A percentile compares a stretch with the other conserved stretches of the same genome.
Conservation (phyloP, 805 yeast species). For the Sugiyamaella americana region DNA sequence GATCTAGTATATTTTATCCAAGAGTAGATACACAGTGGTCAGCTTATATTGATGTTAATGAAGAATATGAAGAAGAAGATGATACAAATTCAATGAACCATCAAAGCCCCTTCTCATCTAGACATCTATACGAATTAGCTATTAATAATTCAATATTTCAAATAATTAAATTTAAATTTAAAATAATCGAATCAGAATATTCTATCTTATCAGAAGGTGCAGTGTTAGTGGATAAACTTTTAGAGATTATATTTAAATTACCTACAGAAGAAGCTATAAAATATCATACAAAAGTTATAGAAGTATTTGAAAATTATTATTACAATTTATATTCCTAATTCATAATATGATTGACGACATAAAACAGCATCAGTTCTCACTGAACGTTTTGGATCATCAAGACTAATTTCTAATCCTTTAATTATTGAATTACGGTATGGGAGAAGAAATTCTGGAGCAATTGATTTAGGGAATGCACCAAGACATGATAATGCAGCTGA, state of each 20-base stretch:
- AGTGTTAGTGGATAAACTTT: too few species aligned
- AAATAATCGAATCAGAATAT: too few species aligned
- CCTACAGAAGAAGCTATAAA: too few species aligned
- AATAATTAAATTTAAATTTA: too few species aligned
- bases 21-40: constrained; percentile 36
- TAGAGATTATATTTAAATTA: too few species aligned
- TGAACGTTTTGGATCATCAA: constrained; percentile 69
- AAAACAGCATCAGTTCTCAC: constrained; percentile 75
- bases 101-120: too few species aligned
- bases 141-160: too few species aligned
- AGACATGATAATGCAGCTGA: constrained; percentile 53
- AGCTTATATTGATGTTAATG: constrained; percentile 41
- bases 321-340: constrained; percentile 28
- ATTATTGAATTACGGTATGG: constrained; percentile 50
- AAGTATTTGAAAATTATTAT: too few species aligned
- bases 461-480: constrained; percentile 38
- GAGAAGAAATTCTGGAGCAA: constrained; percentile 38
- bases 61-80: constrained; percentile 35
- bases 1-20: constrained; percentile 25
- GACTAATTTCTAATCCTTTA: constrained; percentile 40
- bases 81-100: too few species aligned
- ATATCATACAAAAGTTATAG: too few species aligned
- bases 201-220: too few species aligned
- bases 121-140: too few species aligned
- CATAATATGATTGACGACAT: constrained; percentile 71